Evolutionary conservation across 2,329 filamentous ascomycete species (phyloP), one percentile per base, ranked within the genome.

Genomic region (Trichoderma citrinoviride): DNA sequence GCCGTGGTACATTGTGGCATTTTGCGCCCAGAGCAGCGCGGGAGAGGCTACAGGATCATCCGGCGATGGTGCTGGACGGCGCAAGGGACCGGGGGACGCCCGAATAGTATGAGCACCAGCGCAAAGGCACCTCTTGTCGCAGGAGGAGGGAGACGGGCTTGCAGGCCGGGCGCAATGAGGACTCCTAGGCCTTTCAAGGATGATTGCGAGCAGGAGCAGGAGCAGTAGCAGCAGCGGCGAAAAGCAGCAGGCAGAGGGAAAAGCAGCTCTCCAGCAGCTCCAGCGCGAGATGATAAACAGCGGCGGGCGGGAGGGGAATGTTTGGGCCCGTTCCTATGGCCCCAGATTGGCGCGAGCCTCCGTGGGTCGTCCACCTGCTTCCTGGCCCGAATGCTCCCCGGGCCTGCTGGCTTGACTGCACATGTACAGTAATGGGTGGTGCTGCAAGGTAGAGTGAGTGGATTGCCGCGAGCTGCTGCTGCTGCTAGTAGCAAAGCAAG

Each of bases 1-100:
- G 54, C 71, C 73, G 65, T 71, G 70, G 60, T 71, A 71, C 72
- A 74, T 74, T 60, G 57, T 72, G 63, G 69, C 71, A 73, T 73
- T 65, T 68, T 73, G 69, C 61, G 65, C 64, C 61, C 47, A 47
- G 41, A 65, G 55, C 47, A 66, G 65, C 65, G 65, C 61, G 64
- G 64, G 57, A 58, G 12, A 55, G 49, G 64, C 64, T 66, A 66
- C 49, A 61, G 40, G 33, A 65, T 64, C 65, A 65, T 66, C 61
- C 47, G 61, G 61, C 61, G 41, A 60, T 52, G n/a, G 49, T 65
- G 29, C 50, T 66, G 65, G 61, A 47, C 61, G 55, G 44, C 47
- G 61, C 61, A 60, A 65, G 41, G 43, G 61, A 66, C 65, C 54
- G 46, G 46, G 54, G 52, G 25, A 52, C 29, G 49, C 60, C 60